Evolutionary conservation across 2,329 filamentous ascomycete genomes (phyloP), one percentile per base, ranked within the genome.

Genomic region (Lizonia empirigonia): DNA sequence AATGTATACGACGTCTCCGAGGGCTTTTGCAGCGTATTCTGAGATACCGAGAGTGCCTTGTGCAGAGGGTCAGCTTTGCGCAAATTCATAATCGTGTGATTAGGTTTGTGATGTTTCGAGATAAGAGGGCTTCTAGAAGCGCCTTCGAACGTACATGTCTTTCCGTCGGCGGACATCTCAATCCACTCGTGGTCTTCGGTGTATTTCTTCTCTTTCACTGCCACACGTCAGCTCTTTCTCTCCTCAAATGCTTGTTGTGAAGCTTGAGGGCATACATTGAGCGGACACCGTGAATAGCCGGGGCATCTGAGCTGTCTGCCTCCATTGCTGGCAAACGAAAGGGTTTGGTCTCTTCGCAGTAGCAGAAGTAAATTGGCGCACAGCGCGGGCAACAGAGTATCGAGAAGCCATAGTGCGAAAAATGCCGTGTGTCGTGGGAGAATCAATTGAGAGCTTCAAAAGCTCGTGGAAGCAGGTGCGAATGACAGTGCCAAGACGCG

Each of bases 131-230:
- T 33, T 30, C 7, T 24, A 19, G 4, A 19, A 15, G 13, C 15
- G 30, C 47, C n/a, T 13, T 23, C 22, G 12, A 29, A 52, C 61
- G 29, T 84, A 80, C 90, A 92, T 40, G 87, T 88, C 76, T 89
- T 93, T 73, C 88, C 86, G 77, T 95, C 89, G 42, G 85, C 85
- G 49, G 86, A 87, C 54, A 96, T 79, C 76, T 97, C 91, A 73
- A 99, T 86, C 94, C 94, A 99, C 80, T 99, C 94, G 81, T 99
- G 94, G 72, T 97, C 93, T 74, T 92, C 88, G 60, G 94, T 97
- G 82, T 96, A 99, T 74, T 87, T 90, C 78, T 94, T 93, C 64
- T 83, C 78, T 47, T 81, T 78, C 67, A 77, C 86, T 89, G 58
- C 29, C 2, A 10, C 2, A 12, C 37, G 47, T 71, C 51, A 70